A percentile compares a stretch with the other conserved stretches of the same genome.
These are phyloP conservation scores for Haematococcus lacustris DNA, from an alignment of 139 green algal genomes.

Conservation along the genomic window DNA sequence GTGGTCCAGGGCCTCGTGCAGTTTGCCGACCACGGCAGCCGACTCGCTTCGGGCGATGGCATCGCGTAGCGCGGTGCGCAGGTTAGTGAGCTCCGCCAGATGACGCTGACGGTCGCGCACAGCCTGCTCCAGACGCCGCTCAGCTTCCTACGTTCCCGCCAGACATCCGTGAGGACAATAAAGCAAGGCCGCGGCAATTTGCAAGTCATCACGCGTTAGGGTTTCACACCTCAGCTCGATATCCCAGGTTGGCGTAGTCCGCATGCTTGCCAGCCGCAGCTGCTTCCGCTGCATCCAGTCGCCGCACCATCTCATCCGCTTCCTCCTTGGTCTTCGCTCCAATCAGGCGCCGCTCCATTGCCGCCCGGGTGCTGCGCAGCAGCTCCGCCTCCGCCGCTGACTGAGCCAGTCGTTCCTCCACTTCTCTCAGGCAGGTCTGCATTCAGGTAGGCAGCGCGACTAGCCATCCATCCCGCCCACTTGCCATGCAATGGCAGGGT, in stretches of 20 bases:
- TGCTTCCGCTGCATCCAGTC: constrained; percentile 31
- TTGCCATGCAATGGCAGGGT: too few species aligned
- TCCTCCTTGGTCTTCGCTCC: constrained; percentile 32
- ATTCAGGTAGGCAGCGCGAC: too few species aligned
- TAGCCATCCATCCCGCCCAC: neutral
- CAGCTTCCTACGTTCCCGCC: constrained; percentile 32
- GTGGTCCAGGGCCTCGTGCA: constrained; percentile 53
- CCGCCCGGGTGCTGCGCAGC: constrained; percentile 10
- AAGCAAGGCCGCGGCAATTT: neutral
- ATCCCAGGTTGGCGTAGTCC: constrained; percentile 12
- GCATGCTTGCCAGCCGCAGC: constrained; percentile 13
- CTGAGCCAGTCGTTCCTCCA: constrained; percentile 37
- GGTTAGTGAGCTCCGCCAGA: constrained; percentile 48
- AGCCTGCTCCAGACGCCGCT: constrained; percentile 22
- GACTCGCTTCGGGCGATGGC: constrained; percentile 28
- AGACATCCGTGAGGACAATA: too few species aligned
- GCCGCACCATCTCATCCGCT: constrained; percentile 30
- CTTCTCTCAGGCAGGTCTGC: constrained; percentile 28
- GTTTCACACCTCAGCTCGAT: constrained; percentile 27
- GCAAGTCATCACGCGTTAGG: too few species aligned
- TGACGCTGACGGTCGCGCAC: constrained; percentile 22
- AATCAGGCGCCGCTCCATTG: constrained; percentile 28
- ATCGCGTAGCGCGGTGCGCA: constrained; percentile 39
- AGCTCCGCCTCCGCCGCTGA: constrained; percentile 34
- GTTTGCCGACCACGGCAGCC: constrained; percentile 32